A percentile compares a stretch with the other conserved stretches of the same genome.
Conservation (phyloP, 208 protist species). For the Acanthamoeba healyi region DNA sequence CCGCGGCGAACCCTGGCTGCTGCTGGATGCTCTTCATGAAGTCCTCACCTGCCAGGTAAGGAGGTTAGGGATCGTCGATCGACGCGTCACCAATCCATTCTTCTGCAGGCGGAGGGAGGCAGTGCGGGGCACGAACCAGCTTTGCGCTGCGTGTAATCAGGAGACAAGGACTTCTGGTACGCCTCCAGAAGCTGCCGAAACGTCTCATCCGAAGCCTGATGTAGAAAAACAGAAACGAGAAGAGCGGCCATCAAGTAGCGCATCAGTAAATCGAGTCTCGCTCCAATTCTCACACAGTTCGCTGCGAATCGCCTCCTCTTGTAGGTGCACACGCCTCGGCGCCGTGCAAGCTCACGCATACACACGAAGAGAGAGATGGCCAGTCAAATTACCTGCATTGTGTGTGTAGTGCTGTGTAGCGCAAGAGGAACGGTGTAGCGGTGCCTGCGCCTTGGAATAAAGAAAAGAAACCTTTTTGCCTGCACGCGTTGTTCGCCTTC, state of each 20-base stretch:
- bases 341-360: too few relatives aligned
- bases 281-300: background rate
- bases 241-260: too few relatives aligned
- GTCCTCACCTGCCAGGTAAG: background rate
- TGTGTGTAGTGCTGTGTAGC: too few relatives aligned
- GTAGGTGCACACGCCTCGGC: too few relatives aligned
- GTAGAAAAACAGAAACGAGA: background rate
- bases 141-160: background rate
- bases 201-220: background rate
- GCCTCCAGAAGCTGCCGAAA: background rate
- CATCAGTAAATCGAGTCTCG: background rate
- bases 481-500: background rate
- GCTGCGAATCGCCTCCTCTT: too few relatives aligned
- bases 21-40: background rate
- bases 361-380: too few relatives aligned
- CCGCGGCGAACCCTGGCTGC: conserved; percentile 8
- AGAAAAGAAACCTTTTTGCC: too few relatives aligned
- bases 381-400: too few relatives aligned
- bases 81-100: background rate
- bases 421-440: too few relatives aligned
- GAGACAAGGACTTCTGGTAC: background rate
- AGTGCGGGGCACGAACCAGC: background rate
- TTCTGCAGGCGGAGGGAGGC: too few relatives aligned
- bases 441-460: too few relatives aligned
- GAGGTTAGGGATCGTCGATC: too few relatives aligned